These are phyloP conservation scores for Backusella psychrophila DNA, from an alignment of 192 early-diverging fungal genomes.

Conservation along the genomic window DNA sequence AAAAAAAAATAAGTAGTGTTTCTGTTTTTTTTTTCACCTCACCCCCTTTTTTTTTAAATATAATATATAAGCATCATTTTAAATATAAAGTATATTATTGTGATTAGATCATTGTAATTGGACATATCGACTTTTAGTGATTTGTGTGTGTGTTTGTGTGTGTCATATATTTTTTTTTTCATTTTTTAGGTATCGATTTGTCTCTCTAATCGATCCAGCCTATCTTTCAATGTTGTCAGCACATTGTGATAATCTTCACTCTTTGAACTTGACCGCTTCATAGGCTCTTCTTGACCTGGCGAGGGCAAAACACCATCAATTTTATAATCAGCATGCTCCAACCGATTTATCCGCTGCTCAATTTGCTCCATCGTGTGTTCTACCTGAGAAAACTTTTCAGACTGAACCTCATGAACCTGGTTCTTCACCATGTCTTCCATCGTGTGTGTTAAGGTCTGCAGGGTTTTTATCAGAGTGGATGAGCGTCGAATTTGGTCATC, in stretches of 20 bases:
- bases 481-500: conserved; percentile 76
- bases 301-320: not conserved
- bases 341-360: conserved; percentile 2
- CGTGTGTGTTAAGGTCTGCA: conserved; percentile 67
- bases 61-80: not conserved
- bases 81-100: not conserved
- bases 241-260: conserved; percentile 23
- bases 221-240: conserved; percentile 17
- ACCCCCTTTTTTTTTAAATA: not conserved
- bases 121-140: not conserved
- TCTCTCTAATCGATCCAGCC: conserved; percentile 26
- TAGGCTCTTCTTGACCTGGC: not conserved
- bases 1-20: not conserved
- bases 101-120: not conserved
- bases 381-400: conserved; percentile 51
- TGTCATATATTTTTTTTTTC: not conserved
- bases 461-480: conserved; percentile 65
- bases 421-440: conserved; percentile 71
- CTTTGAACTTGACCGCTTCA: not conserved
- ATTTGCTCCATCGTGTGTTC: conserved; percentile 40
- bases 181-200: conserved; percentile 15
- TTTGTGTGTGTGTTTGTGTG: not conserved
- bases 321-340: conserved; percentile 4
- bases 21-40: too few species aligned
- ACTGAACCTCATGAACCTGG: conserved; percentile 72